Evolutionary conservation across 2,329 filamentous ascomycete genomes (phyloP), one percentile per base, ranked within the genome.

Genomic region (Xylaria sp.): DNA sequence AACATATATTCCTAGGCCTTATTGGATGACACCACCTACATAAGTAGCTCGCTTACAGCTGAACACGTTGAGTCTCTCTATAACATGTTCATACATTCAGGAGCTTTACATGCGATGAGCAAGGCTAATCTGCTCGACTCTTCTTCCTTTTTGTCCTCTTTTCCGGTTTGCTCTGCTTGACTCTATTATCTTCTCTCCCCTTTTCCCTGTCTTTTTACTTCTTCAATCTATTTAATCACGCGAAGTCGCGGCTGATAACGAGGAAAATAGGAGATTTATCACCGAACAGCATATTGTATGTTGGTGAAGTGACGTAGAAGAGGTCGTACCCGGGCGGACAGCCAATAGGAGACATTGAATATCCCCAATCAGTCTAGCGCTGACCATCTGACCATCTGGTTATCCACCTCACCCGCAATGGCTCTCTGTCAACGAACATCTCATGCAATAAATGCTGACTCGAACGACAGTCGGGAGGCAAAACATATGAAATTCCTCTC

Each of bases 281-380:
- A 23, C 46, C 46, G 12, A 10, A 50, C 6, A 50, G 12, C 8
- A 23, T 50, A 44, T 12, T 8, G 25, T 9, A n/a, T 8, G 51
- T 54, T 54, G 15, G 13, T 34, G 15, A 48, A 48, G 46, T 48
- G 18, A 48, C 46, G 46, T 48, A 20, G 46, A 23, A 48, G 39
- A 18, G 13, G 12, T 15, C 41, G 2, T 56, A 34, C 9, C 28
- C 5, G 3, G 3, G 15, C 20, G n/a, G 9, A 58, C 5, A 56
- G 32, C 52, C 44, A 58, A 37, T 56, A 64, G 32, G 52, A 20
- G n/a, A 12, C 25, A 44, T 25, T 12, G 18, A 46, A 18, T 48
- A 13, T 58, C 65, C 59, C 44, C 46, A 37, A 63, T 63, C 10
- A 41, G 58, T n/a, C 54, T 67, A 67, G 65, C 52, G 65, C 52